A percentile compares a stretch with the other conserved stretches of the same genome.
Evolutionary conservation across 495 filamentous ascomycete species (phyloP).

Genomic region (Lasiosphaeris hirsuta): DNA sequence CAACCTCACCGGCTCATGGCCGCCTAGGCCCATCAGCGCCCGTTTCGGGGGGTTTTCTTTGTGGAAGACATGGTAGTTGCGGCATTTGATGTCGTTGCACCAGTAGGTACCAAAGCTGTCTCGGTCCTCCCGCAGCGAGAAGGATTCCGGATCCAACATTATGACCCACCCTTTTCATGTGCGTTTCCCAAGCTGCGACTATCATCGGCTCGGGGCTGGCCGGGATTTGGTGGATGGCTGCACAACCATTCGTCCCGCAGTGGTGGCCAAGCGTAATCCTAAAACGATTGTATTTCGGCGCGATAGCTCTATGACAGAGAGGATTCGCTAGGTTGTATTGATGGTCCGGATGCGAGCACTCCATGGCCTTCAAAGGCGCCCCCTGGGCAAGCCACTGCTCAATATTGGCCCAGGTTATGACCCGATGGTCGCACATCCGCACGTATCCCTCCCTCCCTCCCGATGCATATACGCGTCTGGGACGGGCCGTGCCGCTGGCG

Average conservation of each 20-base stretch:
- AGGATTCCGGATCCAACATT: background rate
- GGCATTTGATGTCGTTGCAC: background rate
- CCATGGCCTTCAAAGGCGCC: background rate
- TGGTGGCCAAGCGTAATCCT: too few relatives aligned
- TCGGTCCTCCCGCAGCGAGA: background rate
- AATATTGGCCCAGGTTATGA: background rate
- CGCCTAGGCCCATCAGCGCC: background rate
- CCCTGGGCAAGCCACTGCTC: background rate
- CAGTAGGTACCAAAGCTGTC: slow-evolving; percentile 3
- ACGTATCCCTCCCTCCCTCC: background rate
- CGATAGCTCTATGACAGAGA: too few relatives aligned
- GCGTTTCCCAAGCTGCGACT: background rate
- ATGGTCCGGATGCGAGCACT: background rate
- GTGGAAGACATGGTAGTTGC: background rate
- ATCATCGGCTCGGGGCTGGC: too few relatives aligned
- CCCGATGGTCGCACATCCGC: background rate
- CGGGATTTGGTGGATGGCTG: too few relatives aligned
- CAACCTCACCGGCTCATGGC: too few relatives aligned
- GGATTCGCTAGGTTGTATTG: too few relatives aligned
- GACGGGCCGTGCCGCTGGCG: background rate
- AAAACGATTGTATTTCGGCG: too few relatives aligned
- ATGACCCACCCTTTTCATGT: background rate
- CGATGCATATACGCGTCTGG: background rate
- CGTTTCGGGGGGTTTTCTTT: slow-evolving; percentile 11
- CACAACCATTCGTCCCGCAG: too few relatives aligned